Percentiles rank a stretch among this genome's conserved stretches.
Conservation (phyloP, 305 asterid species). For the Fraxinus paxiana region DNA sequence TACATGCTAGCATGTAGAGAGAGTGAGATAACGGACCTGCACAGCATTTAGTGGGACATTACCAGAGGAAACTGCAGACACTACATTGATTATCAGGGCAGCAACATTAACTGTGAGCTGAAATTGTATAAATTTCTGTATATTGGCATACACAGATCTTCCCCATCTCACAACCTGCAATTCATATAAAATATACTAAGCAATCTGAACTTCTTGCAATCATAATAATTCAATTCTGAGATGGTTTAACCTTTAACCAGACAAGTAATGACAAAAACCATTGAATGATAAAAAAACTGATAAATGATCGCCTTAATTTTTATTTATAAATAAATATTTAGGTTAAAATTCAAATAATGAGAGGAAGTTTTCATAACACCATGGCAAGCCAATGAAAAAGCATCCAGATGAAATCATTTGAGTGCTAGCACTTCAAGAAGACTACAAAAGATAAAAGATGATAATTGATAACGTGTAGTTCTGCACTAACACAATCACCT, state of each 20-base stretch:
- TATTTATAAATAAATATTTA: neutral
- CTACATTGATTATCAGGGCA: slow-evolving; percentile 81
- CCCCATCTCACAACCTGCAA: slow-evolving; percentile 98
- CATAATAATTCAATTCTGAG: neutral
- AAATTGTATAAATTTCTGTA: slow-evolving; percentile 91
- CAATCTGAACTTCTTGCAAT: neutral
- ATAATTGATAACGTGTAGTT: neutral
- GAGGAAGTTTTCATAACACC: neutral
- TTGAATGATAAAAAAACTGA: neutral
- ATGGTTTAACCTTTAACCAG: slow-evolving; percentile 1
- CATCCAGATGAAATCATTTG: neutral
- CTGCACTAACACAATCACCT: neutral
- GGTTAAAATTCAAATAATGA: neutral
- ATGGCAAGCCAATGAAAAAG: neutral
- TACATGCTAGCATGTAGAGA: slow-evolving; percentile 7
- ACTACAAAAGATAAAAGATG: neutral
- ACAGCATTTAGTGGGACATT: slow-evolving; percentile 91
- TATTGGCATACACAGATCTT: slow-evolving; percentile 85
- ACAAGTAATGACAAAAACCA: neutral
- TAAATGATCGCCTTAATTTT: neutral
- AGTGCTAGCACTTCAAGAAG: neutral
- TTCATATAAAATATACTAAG: slow-evolving; percentile 11
- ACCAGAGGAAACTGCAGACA: slow-evolving; percentile 78
- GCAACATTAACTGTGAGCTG: slow-evolving; percentile 96
- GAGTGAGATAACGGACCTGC: slow-evolving; percentile 54